Evolutionary conservation across 495 filamentous ascomycete species (phyloP).

Genomic region (Hypoxylon trugodes): DNA sequence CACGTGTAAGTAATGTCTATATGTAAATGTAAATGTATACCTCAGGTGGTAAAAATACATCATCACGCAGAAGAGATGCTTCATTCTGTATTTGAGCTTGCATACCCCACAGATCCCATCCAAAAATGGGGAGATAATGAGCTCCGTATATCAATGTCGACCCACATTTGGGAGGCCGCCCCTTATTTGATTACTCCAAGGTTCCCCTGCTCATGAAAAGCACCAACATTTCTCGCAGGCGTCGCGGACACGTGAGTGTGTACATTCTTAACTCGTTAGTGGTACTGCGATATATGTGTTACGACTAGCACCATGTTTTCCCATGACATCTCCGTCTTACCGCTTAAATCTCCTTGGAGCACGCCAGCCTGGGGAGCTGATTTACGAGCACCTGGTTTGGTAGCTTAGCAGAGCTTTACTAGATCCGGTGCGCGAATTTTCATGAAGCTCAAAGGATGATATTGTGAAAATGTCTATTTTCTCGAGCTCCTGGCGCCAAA

Average conservation of each 20-base stretch:
- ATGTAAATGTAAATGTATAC: slow-evolving; percentile 4
- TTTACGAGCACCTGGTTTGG: slow-evolving; percentile 2
- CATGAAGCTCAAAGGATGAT: slow-evolving; percentile 8
- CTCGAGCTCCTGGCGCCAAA: background rate
- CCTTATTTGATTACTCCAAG: background rate
- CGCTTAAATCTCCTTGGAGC: background rate
- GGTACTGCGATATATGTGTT: slow-evolving; percentile 24
- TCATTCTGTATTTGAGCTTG: background rate
- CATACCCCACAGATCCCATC: slow-evolving; percentile 15
- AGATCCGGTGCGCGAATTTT: slow-evolving; percentile 45
- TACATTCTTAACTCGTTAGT: slow-evolving; percentile 21
- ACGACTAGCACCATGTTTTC: slow-evolving; percentile 21
- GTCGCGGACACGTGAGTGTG: slow-evolving; percentile 4
- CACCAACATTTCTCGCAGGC: background rate
- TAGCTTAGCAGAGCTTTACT: slow-evolving; percentile 28
- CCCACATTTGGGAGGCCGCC: slow-evolving; percentile 28
- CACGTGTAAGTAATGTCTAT: background rate
- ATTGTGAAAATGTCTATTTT: background rate
- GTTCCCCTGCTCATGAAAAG: background rate
- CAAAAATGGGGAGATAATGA: background rate
- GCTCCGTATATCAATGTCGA: slow-evolving; percentile 7
- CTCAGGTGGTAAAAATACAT: slow-evolving; percentile 1
- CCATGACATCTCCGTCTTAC: slow-evolving; percentile 11
- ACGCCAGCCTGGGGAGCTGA: slow-evolving; percentile 1
- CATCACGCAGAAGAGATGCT: background rate